Evolutionary conservation across 2,329 filamentous ascomycete genomes (phyloP), one percentile per base, ranked within the genome.

Genomic region (Sarocladiaceae sp.): DNA sequence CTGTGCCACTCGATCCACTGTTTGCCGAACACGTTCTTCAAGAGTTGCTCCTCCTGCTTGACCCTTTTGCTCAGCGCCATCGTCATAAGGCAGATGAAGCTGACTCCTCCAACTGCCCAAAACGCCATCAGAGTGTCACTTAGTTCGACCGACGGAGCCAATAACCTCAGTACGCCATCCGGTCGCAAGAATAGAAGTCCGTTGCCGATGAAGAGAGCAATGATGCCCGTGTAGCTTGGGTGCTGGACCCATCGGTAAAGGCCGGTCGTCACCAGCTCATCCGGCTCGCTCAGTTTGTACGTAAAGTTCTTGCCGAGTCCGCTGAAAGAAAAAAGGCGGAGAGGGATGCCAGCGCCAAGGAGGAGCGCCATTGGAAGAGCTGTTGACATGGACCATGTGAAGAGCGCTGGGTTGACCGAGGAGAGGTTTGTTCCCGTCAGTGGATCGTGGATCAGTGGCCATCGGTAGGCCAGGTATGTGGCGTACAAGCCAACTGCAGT

Each of bases 251-350:
- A 71, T 15, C 50, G 48, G 48, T 77, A 77, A 2, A 77, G 56
- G 0, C 73, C 73, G 1, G 51, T 57, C 0, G 70, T 77, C 11
- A 65, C 61, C 6, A 78, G 55, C 1, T 55, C 50, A 46, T 70
- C 63, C 1, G 76, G 76, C 43, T 60, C 53, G 1, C 67, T 57
- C 2, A 80, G 65, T 2, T 64, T 60, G 50, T 76, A 80, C 0
- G 74, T 79, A 51, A 78, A 79, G 46, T 74, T 67, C 9, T 56
- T 60, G 1, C 74, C 75, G 0, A 79, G 62, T 0, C 63, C 56
- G 0, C 59, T 55, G 50, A 68, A 77, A 0, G 73, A 65, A 0
- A 59, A 45, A 10, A 64, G 46, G 5, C 62, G 61, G 4, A 64
- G 51, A 19, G 59, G 55, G 4, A 56, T 48, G 12, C 61, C 62